Conservation (phyloP, 306 rosid species). For the Ormosia semicastrata region DNA sequence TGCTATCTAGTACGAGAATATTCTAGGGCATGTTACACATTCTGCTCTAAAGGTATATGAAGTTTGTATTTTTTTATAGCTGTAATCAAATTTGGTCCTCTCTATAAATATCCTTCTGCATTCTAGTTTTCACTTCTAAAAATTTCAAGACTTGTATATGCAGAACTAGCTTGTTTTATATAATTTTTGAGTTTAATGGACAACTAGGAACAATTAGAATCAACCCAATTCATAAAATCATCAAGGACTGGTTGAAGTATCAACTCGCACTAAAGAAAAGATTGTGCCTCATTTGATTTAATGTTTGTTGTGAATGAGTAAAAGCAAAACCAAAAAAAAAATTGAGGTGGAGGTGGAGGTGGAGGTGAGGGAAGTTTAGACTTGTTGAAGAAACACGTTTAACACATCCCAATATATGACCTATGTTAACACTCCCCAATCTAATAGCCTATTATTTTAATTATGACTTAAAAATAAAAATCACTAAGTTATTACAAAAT, state of each 20-base stretch:
- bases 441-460: no score
- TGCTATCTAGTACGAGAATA: no score
- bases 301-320: background rate
- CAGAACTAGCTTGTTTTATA: background rate
- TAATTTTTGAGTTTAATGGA: background rate
- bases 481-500: no score
- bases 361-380: no score
- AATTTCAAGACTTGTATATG: background rate
- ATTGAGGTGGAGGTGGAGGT: no score
- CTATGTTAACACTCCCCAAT: no score
- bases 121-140: background rate
- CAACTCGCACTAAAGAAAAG: background rate
- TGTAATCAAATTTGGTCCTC: background rate
- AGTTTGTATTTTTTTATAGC: background rate
- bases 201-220: background rate
- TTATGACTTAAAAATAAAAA: no score
- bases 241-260: background rate
- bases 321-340: no score
- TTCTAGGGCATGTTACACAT: background rate
- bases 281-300: background rate
- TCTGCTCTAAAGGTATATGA: slow-evolving; percentile 25
- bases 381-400: no score
- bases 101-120: background rate
- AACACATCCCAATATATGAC: no score
- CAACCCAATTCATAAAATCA: background rate